These are phyloP conservation scores for Termitomyces sp. DNA, from an alignment of 768 basidiomycete genomes.

Conservation along the genomic window DNA sequence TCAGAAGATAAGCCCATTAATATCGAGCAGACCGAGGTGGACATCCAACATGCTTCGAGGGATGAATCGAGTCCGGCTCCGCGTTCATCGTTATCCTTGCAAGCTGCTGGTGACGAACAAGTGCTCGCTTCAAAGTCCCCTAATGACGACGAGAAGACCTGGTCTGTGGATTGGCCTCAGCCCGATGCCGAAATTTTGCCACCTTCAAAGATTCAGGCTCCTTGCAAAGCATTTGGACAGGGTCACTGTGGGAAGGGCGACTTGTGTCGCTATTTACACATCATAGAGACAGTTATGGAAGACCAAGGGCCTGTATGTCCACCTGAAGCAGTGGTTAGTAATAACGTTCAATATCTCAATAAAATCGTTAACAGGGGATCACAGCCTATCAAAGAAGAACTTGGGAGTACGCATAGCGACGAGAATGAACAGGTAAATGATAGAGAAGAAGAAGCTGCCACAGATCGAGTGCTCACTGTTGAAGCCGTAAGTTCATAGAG, in stretches of 20 bases:
- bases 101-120: background rate
- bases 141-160: slow-evolving; percentile 15
- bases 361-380: background rate
- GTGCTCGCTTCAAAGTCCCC: background rate
- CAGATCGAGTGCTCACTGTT: background rate
- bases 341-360: background rate
- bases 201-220: slow-evolving; percentile 16
- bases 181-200: slow-evolving; percentile 4
- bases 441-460: background rate
- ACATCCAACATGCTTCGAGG: background rate
- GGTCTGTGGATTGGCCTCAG: slow-evolving; percentile 14
- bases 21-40: background rate
- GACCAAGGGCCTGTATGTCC: background rate
- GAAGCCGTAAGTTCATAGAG: background rate
- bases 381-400: background rate
- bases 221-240: slow-evolving; percentile 31
- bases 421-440: background rate
- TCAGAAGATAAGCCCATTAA: background rate
- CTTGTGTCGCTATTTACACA: slow-evolving; percentile 24
- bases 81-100: background rate
- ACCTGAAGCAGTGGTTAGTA: slow-evolving; percentile 1
- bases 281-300: slow-evolving; percentile 12
- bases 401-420: background rate
- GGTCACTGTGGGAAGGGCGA: slow-evolving; percentile 27
- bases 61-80: background rate